Evolutionary conservation across 2,329 filamentous ascomycete species (phyloP).

Genomic region (Ramularia endophylla): DNA sequence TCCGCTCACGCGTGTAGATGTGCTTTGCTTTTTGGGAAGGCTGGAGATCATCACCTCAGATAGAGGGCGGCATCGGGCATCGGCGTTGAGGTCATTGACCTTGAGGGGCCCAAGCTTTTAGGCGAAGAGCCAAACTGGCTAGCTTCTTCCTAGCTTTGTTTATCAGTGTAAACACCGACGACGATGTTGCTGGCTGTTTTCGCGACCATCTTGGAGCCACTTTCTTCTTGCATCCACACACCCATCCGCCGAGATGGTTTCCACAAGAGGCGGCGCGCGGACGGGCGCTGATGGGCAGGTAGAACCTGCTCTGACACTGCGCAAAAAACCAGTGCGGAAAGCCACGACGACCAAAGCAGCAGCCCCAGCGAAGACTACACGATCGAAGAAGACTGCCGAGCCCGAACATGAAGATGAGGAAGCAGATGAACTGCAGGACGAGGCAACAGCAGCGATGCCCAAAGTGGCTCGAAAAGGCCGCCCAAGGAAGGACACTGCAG

Average conservation of each 20-base stretch:
- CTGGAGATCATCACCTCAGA: too few species aligned
- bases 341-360: conserved; percentile 15
- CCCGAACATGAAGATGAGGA: conserved; percentile 8
- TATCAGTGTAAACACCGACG: too few species aligned
- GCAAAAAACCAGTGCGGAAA: conserved; percentile 32
- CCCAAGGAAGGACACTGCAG: conserved; percentile 10
- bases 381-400: conserved; percentile 18
- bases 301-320: conserved; percentile 15
- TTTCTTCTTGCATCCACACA: conserved; percentile 1
- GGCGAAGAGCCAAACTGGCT: too few species aligned
- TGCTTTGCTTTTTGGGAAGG: too few species aligned
- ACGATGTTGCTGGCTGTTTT: too few species aligned
- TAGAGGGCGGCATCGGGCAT: too few species aligned
- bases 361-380: conserved; percentile 11
- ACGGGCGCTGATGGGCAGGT: conserved; percentile 17
- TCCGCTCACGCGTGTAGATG: too few species aligned
- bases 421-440: conserved; percentile 11
- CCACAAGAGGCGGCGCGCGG: conserved; percentile 29
- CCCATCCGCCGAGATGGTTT: conserved; percentile 27
- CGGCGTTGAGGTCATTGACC: too few species aligned
- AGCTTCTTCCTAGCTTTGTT: too few species aligned
- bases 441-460: conserved; percentile 9
- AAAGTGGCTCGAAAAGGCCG: conserved; percentile 10
- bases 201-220: background rate
- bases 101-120: too few species aligned